phyloP scores from a whole-genome alignment of 2,329 filamentous ascomycete genomes.

The Colletotrichum tropicicola region DNA sequence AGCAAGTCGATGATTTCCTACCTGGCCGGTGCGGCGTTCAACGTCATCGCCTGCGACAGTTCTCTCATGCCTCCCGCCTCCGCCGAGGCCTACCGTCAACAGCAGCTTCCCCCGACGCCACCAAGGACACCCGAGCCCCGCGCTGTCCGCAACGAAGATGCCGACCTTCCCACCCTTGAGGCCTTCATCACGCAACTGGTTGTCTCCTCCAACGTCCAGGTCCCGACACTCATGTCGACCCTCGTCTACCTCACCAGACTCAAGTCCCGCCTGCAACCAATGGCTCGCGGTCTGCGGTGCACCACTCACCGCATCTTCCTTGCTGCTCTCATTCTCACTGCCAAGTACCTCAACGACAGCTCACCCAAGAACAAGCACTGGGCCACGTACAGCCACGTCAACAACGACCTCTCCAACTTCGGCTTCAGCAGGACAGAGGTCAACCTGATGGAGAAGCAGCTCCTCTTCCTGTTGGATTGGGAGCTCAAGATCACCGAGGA shows the following conservation, averaged over 20 bases:
- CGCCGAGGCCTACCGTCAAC: slow-evolving; percentile 45
- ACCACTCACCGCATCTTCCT: slow-evolving; percentile 98
- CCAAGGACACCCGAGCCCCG: slow-evolving; percentile 57
- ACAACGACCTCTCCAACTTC: slow-evolving; percentile 72
- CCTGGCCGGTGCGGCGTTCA: slow-evolving; percentile 76
- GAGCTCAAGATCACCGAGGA: slow-evolving; percentile 86
- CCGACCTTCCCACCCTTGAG: slow-evolving; percentile 80
- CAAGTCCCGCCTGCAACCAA: slow-evolving; percentile 85
- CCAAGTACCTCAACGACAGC: slow-evolving; percentile 98
- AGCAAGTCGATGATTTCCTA: slow-evolving; percentile 80
- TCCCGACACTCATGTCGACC: slow-evolving; percentile 96
- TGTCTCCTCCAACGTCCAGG: slow-evolving; percentile 93
- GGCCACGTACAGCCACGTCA: slow-evolving; percentile 90
- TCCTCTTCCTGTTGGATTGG: slow-evolving; percentile 95
- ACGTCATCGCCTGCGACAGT: slow-evolving; percentile 83
- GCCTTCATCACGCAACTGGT: slow-evolving; percentile 93
- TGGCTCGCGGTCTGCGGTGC: slow-evolving; percentile 95
- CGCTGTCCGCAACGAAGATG: slow-evolving; percentile 55
- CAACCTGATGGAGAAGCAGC: slow-evolving; percentile 99
- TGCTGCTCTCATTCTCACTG: slow-evolving; percentile 83
- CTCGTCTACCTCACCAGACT: slow-evolving; percentile 92
- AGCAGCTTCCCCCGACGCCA: slow-evolving; percentile 56
- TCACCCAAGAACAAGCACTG: slow-evolving; percentile 99
- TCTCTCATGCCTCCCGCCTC: slow-evolving; percentile 58
- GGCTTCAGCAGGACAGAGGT: slow-evolving; percentile 95